A percentile compares a stretch with the other conserved stretches of the same genome.
Evolutionary conservation across 495 filamentous ascomycete species (phyloP).

Genomic region (Hyaloscypha variabilis): DNA sequence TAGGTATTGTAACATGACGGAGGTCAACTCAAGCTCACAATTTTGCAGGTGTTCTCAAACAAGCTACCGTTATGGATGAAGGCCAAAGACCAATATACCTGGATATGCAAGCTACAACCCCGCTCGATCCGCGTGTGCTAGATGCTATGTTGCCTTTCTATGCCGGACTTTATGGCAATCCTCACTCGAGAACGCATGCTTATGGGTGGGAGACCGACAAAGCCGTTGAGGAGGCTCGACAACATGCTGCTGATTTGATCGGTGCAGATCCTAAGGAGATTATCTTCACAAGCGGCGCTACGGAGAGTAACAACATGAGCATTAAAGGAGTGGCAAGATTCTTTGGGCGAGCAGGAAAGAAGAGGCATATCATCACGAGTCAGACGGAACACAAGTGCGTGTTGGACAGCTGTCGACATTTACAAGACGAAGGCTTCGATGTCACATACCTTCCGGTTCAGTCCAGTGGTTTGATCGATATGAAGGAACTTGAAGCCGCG

Average conservation of each 20-base stretch:
- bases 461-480: conserved; percentile 77
- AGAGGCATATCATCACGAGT: conserved; percentile 95
- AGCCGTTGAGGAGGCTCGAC: conserved; percentile 83
- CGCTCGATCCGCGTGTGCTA: conserved; percentile 88
- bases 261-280: conserved; percentile 97
- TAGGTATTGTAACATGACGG: conserved; percentile 30
- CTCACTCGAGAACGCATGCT: conserved; percentile 95
- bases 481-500: conserved; percentile 85
- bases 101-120: conserved; percentile 99
- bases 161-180: conserved; percentile 94
- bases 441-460: conserved; percentile 94
- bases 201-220: conserved; percentile 99
- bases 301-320: conserved; percentile 99
- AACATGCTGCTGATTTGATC: conserved; percentile 81
- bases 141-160: conserved; percentile 97
- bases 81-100: conserved; percentile 95
- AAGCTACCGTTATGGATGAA: conserved; percentile 92
- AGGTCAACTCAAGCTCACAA: conserved; percentile 23
- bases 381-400: conserved; percentile 99
- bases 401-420: conserved; percentile 91
- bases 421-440: conserved; percentile 95
- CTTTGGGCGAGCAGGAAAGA: conserved; percentile 89
- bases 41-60: conserved; percentile 73
- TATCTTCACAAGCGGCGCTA: conserved; percentile 97
- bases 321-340: conserved; percentile 97